Evolutionary conservation across 257 asterid genomes (phyloP).

Genomic region (Cordia subcordata): DNA sequence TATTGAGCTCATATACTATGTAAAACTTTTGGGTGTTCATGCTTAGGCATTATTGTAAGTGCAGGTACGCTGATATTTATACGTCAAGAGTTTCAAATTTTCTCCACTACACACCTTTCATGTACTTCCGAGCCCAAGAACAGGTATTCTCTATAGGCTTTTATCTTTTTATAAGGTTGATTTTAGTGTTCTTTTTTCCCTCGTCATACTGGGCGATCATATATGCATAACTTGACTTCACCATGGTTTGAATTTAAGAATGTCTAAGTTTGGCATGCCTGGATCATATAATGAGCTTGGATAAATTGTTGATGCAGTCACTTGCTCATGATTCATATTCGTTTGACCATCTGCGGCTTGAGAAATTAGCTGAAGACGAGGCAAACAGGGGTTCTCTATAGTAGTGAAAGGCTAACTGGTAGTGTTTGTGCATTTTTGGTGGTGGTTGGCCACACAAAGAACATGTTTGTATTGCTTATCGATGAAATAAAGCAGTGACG

Average conservation of each 20-base stretch:
- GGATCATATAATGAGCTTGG: conserved; percentile 14
- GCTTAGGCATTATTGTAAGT: conserved; percentile 13
- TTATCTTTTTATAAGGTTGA: not conserved
- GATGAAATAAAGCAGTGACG: too few species aligned
- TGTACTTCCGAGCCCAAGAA: conserved; percentile 86
- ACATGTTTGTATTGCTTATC: too few species aligned
- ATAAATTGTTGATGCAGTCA: conserved; percentile 45
- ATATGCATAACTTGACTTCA: not conserved
- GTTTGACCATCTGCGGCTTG: conserved; percentile 23
- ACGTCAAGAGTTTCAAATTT: conserved; percentile 92
- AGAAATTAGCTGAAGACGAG: conserved; percentile 17
- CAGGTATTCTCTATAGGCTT: conserved; percentile 44
- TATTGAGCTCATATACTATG: not conserved
- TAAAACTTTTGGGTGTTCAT: not conserved
- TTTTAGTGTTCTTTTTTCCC: not conserved
- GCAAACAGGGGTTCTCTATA: conserved; percentile 1
- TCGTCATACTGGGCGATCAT: not conserved
- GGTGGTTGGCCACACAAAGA: not conserved
- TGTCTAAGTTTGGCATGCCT: too few species aligned
- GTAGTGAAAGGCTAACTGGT: too few species aligned
- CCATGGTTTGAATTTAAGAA: not conserved
- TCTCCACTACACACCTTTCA: conserved; percentile 82
- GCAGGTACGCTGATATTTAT: conserved; percentile 91
- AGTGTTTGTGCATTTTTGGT: too few species aligned
- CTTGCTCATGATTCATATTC: conserved; percentile 75